phyloP scores from a whole-genome alignment of 164 flowering plant species.

The Kalanchoe fedtschenkoi region DNA sequence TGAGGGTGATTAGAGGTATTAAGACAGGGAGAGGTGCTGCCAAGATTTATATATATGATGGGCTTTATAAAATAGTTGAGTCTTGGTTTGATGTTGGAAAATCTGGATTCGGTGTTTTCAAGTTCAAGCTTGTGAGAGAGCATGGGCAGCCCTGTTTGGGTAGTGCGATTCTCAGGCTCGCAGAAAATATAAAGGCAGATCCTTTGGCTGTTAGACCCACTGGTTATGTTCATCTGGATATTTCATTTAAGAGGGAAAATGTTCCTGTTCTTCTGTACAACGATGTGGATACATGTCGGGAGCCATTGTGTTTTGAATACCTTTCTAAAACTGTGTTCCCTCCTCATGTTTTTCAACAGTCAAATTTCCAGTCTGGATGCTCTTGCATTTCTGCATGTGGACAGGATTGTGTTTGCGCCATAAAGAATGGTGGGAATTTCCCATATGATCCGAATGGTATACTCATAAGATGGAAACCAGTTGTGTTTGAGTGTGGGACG shows the following conservation, averaged over 20 bases:
- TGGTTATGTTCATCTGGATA: conserved; percentile 62
- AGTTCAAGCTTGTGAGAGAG: conserved; percentile 62
- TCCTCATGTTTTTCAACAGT: conserved; percentile 25
- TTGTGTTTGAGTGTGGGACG: conserved; percentile 74
- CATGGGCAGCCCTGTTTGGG: conserved; percentile 83
- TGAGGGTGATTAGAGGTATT: conserved; percentile 79
- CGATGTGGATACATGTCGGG: conserved; percentile 58
- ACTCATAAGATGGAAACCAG: conserved; percentile 75
- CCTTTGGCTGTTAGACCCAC: conserved; percentile 41
- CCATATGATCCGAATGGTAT: conserved; percentile 65
- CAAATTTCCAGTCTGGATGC: conserved; percentile 37
- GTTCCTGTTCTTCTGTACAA: conserved; percentile 63
- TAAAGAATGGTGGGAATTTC: conserved; percentile 75
- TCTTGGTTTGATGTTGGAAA: conserved; percentile 84
- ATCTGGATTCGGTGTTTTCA: conserved; percentile 84
- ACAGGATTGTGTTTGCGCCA: conserved; percentile 47
- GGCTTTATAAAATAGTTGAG: conserved; percentile 56
- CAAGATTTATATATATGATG: conserved; percentile 85
- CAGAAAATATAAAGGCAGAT: conserved; percentile 33
- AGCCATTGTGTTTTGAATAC: conserved; percentile 59
- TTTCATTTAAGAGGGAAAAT: conserved; percentile 55
- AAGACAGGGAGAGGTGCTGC: conserved; percentile 25
- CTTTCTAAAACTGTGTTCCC: conserved; percentile 45
- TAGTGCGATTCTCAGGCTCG: conserved; percentile 47
- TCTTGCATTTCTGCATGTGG: conserved; percentile 45